These are phyloP conservation scores for Boechera stricta DNA, from an alignment of 345 rosid genomes.

Conservation along the genomic window DNA sequence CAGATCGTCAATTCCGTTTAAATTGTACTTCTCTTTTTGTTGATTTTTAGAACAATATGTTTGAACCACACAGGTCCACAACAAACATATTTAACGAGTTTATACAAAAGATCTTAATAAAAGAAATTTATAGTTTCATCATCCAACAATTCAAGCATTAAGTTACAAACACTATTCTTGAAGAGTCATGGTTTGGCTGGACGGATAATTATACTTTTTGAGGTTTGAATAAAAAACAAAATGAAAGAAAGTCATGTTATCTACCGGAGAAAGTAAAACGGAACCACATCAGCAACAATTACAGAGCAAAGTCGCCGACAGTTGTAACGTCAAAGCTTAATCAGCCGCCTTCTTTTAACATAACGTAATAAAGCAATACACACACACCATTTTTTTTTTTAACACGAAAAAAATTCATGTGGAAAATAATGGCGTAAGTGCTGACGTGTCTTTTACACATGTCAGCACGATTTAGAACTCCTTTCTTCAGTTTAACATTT, in stretches of 20 bases:
- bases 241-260: slow-evolving; percentile 25
- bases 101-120: neutral
- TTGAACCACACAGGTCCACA: neutral
- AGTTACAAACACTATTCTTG: neutral
- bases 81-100: neutral
- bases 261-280: slow-evolving; percentile 24
- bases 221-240: neutral
- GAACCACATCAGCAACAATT: slow-evolving; percentile 22
- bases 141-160: neutral
- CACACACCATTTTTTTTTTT: neutral
- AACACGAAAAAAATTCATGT: neutral
- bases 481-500: slow-evolving; percentile 10
- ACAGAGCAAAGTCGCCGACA: slow-evolving; percentile 43
- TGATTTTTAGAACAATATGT: neutral
- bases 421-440: slow-evolving; percentile 22
- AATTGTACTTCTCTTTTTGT: neutral
- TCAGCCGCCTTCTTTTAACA: slow-evolving; percentile 31
- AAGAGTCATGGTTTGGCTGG: neutral
- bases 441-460: slow-evolving; percentile 40
- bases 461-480: slow-evolving; percentile 14
- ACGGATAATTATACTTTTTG: too few species aligned
- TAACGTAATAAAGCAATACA: slow-evolving; percentile 19
- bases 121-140: neutral
- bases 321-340: slow-evolving; percentile 43
- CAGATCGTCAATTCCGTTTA: slow-evolving; percentile 11